Evolutionary conservation across 352 stramenopile genomes (phyloP), one percentile per base, ranked within the genome.

Genomic region (Globisporangium polare): DNA sequence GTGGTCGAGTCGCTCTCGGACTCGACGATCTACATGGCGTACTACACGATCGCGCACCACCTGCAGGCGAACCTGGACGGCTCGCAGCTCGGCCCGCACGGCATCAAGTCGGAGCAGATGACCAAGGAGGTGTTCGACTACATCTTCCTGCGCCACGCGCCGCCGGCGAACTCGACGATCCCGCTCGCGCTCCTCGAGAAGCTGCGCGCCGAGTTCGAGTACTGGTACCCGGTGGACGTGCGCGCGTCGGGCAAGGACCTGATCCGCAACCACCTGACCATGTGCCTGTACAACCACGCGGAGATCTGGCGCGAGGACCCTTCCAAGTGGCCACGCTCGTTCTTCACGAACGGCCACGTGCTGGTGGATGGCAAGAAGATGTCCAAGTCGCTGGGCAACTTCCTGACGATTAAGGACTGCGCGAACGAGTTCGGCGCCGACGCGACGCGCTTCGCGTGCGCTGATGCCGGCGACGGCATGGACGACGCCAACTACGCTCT

Each of bases 1-100:
- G 96, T 99, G 20, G 99, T 99, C 51, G 98, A 99, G 77, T 99
- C 92, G 47, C 89, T 99, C 35, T 99, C 96, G 29, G 98, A 99
- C 74, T 99, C 92, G 77, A 99, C 98, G 18, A 99, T 99, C 66
- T 99, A 99, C 85, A 99, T 99, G 98, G 96, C 98, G 29, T 99
- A 99, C 78, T 99, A 99, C 76, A 99, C 97, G 10, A 99, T 99
- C 65, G 93, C 97, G 5, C 96, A 99, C 81, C 84, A 99, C 71
- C 77, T 99, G 60, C 97, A 99, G 68, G 69, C 72, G 69, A 98
- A 98, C 81, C 67, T 99, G 29, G 93, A 99, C 68, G 97, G 97
- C 31, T 94, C 90, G 20, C 73, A 88, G 52, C 83, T 89, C 33
- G 95, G 94, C 33, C 95, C 92, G 24, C 77, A 91, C 65, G 82